Evolutionary conservation across 441 rosid genomes (phyloP), one percentile per base, ranked within the genome.

Genomic region (Viola pubescens): DNA sequence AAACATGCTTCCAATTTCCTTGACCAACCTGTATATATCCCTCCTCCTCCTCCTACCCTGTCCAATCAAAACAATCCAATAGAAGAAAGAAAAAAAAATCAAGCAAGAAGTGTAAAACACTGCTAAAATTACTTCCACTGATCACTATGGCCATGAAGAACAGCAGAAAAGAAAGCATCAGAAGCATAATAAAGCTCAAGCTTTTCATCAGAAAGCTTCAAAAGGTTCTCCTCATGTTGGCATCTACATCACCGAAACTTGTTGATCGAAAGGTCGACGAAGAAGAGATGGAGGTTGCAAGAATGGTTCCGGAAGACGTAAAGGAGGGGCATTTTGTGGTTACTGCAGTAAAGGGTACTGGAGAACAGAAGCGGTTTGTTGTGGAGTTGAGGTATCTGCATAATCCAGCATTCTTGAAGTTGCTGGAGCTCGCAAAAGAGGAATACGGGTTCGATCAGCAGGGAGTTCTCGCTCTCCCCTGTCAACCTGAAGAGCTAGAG

Each of bases 401-500:
- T 37, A 74, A 74, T 65, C 90, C 90, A 26, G 82, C 67, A 56
- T 85, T 85, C 64, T 59, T 75, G 74, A 78, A 58, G 46, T 52
- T 85, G 53, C 70, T 85, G 16, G 75, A 83, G 62, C 65, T 74
- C 38, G 87, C 92, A 9, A 56, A 73, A 63, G 83, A 88, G 9
- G 92, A 88, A 60, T 85, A 74, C 9, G 92, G 96, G 16, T 79
- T 80, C 65, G 76, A 78, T 38, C 83, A 70, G 11, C 73, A 63
- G 43, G 88, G 88, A 51, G 84, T 82, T 66, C 79, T 86, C 13
- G 74, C 77, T 26, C 69, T 86, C 41, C 94, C 96, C 11, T 84
- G 91, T 59, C 82, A 55, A 60, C 89, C 96, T 2, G 87, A 81
- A 65, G 89, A 82, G 67, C 54, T 86, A 54, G 70, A 84, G 72